phyloP scores from a whole-genome alignment of 2,329 filamentous ascomycete species.

The Colletotrichum chrysophilum region DNA sequence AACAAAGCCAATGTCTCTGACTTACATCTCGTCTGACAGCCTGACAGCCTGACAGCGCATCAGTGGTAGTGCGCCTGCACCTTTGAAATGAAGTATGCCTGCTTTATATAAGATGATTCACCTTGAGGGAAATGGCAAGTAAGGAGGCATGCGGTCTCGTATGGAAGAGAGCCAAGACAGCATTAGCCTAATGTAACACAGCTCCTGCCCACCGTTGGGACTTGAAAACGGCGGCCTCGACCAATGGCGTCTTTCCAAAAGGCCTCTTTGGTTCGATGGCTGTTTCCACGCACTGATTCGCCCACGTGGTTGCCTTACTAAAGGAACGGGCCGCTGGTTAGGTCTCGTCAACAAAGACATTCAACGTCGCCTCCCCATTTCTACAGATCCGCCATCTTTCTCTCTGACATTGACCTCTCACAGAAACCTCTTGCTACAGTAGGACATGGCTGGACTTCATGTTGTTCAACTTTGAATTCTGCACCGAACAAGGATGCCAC shows the following conservation, averaged over 20 bases:
- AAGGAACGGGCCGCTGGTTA: slow-evolving; percentile 16
- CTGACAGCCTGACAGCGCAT: background rate
- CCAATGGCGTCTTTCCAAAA: slow-evolving; percentile 5
- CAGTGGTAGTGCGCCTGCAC: background rate
- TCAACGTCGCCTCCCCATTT: background rate
- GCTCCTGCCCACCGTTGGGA: background rate
- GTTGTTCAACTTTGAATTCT: background rate
- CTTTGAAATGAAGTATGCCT: background rate
- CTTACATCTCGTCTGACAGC: background rate
- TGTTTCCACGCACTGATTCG: slow-evolving; percentile 9
- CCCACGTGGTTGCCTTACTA: slow-evolving; percentile 6
- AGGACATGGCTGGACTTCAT: background rate
- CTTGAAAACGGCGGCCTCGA: background rate
- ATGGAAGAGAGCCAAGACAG: background rate
- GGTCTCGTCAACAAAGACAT: slow-evolving; percentile 6
- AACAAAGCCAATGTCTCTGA: background rate
- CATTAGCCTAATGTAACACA: background rate
- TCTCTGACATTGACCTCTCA: background rate
- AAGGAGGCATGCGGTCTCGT: background rate
- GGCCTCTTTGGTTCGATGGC: background rate
- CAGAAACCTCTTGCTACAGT: background rate
- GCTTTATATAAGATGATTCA: background rate
- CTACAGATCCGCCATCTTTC: background rate
- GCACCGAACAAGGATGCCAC: background rate
- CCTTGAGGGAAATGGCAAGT: background rate